Conservation (phyloP, 202 grass and related monocot species). For the Sporobolus alterniflorus region DNA sequence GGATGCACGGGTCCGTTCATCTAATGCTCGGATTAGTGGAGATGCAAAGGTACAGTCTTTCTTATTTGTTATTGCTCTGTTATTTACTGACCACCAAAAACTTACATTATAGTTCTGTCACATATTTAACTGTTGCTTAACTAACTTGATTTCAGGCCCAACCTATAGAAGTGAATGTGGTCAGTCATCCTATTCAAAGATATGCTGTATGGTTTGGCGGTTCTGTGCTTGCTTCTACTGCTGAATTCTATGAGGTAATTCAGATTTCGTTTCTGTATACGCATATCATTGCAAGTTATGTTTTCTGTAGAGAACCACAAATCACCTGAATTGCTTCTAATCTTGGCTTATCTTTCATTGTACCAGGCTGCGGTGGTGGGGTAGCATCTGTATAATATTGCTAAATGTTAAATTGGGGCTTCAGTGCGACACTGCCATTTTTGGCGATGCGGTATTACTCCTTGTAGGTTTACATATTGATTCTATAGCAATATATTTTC, state of each 20-base stretch:
- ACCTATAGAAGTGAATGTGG: constrained; percentile 96
- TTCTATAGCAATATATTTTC: background rate
- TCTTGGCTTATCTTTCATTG: background rate
- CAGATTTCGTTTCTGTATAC: constrained; percentile 9
- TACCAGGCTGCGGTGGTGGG: no score
- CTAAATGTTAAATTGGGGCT: constrained; percentile 3
- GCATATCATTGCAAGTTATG: background rate
- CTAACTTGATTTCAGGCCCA: constrained; percentile 63
- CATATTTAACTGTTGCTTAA: background rate
- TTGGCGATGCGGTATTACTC: constrained; percentile 1
- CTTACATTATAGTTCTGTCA: background rate
- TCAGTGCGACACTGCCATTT: constrained; percentile 13
- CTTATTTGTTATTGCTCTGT: constrained; percentile 30
- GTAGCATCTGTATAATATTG: no score
- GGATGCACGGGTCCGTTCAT: constrained; percentile 71
- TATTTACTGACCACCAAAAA: background rate
- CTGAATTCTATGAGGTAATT: constrained; percentile 96
- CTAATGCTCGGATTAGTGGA: constrained; percentile 58
- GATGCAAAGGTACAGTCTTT: constrained; percentile 68
- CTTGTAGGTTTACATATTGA: constrained; percentile 11
- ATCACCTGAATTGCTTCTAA: constrained; percentile 29
- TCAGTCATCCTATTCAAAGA: constrained; percentile 95
- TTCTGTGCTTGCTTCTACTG: constrained; percentile 96
- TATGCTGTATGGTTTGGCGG: constrained; percentile 99
- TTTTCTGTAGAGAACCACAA: background rate